These are phyloP conservation scores for Phlegmacium glaucopus DNA, from an alignment of 768 basidiomycete species.

Conservation along the genomic window DNA sequence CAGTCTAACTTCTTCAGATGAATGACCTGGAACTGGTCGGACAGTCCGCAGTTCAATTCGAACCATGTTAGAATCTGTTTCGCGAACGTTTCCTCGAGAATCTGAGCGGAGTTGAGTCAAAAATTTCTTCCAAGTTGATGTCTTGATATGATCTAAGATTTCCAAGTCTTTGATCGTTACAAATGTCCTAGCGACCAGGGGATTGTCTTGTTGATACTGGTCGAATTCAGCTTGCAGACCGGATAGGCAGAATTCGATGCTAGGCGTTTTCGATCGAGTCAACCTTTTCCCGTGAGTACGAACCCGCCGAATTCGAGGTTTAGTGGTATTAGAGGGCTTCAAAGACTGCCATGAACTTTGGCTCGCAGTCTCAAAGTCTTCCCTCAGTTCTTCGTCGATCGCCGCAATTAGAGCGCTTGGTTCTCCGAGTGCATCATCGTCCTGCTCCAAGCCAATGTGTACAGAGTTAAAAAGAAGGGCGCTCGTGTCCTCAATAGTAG, in stretches of 20 bases:
- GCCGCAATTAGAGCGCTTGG: slow-evolving; percentile 79
- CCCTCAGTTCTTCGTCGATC: slow-evolving; percentile 86
- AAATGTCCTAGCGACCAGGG: slow-evolving; percentile 62
- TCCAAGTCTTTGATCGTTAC: slow-evolving; percentile 72
- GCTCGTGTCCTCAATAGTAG: slow-evolving; percentile 67
- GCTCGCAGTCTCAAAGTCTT: slow-evolving; percentile 68
- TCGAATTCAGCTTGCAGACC: slow-evolving; percentile 67
- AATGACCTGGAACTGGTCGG: slow-evolving; percentile 63
- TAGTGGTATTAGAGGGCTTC: slow-evolving; percentile 45
- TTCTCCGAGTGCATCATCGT: slow-evolving; percentile 65
- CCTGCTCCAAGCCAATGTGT: slow-evolving; percentile 85
- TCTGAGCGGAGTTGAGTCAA: slow-evolving; percentile 83
- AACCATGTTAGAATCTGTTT: slow-evolving; percentile 94
- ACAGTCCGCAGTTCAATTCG: slow-evolving; percentile 76
- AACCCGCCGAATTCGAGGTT: slow-evolving; percentile 33
- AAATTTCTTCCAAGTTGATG: slow-evolving; percentile 98
- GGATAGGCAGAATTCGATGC: slow-evolving; percentile 79
- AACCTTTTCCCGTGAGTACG: slow-evolving; percentile 58
- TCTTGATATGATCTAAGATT: slow-evolving; percentile 96
- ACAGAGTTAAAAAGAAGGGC: slow-evolving; percentile 90
- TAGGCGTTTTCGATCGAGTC: slow-evolving; percentile 70
- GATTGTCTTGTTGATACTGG: slow-evolving; percentile 51
- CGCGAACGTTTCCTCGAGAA: slow-evolving; percentile 82
- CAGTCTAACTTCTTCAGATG: slow-evolving; percentile 74
- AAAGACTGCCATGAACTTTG: slow-evolving; percentile 92